phyloP scores from a whole-genome alignment of 2,329 filamentous ascomycete genomes.

The Fusarium armeniacum region DNA sequence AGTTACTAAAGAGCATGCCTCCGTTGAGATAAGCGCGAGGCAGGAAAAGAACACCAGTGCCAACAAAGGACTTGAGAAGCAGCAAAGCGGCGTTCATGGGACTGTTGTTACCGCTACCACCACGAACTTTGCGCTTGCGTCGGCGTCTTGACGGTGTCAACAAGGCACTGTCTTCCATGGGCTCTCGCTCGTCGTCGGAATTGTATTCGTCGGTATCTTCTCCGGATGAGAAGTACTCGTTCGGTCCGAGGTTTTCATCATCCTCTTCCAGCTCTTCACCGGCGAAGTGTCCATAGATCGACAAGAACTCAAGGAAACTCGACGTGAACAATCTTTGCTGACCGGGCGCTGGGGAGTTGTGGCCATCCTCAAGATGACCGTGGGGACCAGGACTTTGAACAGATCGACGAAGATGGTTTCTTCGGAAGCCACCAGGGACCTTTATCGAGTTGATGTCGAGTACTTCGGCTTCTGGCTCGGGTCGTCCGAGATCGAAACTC shows the following conservation, averaged over 20 bases:
- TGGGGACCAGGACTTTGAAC: slow-evolving; percentile 71
- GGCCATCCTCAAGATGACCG: slow-evolving; percentile 53
- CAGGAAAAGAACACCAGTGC: slow-evolving; percentile 93
- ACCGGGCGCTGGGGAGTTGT: slow-evolving; percentile 52
- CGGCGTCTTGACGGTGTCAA: slow-evolving; percentile 81
- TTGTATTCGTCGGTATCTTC: slow-evolving; percentile 73
- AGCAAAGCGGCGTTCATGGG: slow-evolving; percentile 85
- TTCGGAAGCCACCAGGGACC: slow-evolving; percentile 91
- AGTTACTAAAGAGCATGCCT: slow-evolving; percentile 95
- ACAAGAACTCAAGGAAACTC: slow-evolving; percentile 96
- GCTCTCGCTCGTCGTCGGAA: slow-evolving; percentile 78
- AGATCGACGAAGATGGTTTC: slow-evolving; percentile 86
- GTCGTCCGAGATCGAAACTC: slow-evolving; percentile 85
- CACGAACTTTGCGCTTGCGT: slow-evolving; percentile 81
- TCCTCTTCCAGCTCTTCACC: slow-evolving; percentile 98
- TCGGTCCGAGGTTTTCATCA: slow-evolving; percentile 86
- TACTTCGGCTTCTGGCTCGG: slow-evolving; percentile 82
- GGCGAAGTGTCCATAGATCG: slow-evolving; percentile 96
- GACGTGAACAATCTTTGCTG: slow-evolving; percentile 79
- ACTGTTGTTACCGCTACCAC: slow-evolving; percentile 80
- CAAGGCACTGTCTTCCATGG: slow-evolving; percentile 89
- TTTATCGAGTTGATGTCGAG: slow-evolving; percentile 92
- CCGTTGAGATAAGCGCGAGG: slow-evolving; percentile 95
- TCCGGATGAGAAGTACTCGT: slow-evolving; percentile 92
- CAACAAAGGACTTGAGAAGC: slow-evolving; percentile 96